Percentiles rank a stretch among this genome's conserved stretches.
Conservation (phyloP, 176 grass and related monocot species). For the Eragrostis nindensis region DNA sequence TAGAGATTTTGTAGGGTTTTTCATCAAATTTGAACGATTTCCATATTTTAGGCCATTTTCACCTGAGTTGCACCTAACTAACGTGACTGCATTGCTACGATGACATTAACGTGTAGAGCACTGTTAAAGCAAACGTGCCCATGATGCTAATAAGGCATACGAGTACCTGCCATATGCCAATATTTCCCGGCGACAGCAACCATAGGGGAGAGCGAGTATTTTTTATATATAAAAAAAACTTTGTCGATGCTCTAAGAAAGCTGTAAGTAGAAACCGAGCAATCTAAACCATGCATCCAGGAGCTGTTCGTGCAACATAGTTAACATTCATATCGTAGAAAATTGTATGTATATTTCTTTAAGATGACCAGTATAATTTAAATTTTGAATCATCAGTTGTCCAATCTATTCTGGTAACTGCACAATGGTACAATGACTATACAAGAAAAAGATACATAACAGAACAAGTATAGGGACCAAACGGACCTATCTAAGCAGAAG, state of each 20-base stretch:
- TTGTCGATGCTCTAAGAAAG: too few relatives aligned
- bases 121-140: too few relatives aligned
- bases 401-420: background rate
- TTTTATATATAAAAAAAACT: too few relatives aligned
- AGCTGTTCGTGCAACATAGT: background rate
- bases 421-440: slow-evolving; percentile 25
- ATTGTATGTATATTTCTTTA: background rate
- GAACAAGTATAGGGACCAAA: slow-evolving; percentile 30
- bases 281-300: background rate
- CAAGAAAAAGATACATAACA: slow-evolving; percentile 31
- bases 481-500: slow-evolving; percentile 64
- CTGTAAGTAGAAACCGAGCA: too few relatives aligned
- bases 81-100: background rate
- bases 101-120: background rate
- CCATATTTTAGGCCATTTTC: background rate
- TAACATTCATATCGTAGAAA: background rate
- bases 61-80: background rate
- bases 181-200: too few relatives aligned
- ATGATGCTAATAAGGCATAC: background rate
- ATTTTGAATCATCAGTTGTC: background rate
- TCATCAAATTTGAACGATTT: background rate
- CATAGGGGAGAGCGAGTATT: too few relatives aligned
- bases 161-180: too few relatives aligned
- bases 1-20: background rate
- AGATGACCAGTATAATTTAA: background rate